Evolutionary conservation across 768 basidiomycete species (phyloP), one percentile per base, ranked within the genome.

Genomic region (Strobilomyces echinocephalus): DNA sequence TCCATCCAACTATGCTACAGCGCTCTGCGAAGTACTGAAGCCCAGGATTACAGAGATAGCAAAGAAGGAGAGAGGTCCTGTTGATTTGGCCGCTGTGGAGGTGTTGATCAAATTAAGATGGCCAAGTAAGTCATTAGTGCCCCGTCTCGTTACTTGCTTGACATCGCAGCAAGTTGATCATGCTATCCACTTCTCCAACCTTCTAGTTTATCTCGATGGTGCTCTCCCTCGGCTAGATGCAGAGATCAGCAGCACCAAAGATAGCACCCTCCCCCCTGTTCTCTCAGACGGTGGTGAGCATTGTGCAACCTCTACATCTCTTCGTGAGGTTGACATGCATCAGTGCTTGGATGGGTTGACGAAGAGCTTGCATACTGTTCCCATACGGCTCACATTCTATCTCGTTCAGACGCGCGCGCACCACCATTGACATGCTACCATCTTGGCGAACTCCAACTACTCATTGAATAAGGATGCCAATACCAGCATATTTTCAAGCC

Each of bases 371-470:
- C 58, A 57, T 15, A 14, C 46, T 6, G 63, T 72, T 2, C 59
- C 57, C 8, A 69, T 73, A 14, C 69, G 67, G 16, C 60, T 76
- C 42, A 59, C 68, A 16, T 62, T 78, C 35, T 76, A 76, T 56
- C 69, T 11, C 55, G 55, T n/a, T 15, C 55, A 2, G 52, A 26
- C n/a, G 49, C 40, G 6, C 52, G 55, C 8, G 9, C 52, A 4
- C 54, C 48, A 1, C 43, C 44, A 0, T 54, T 45, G 18, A 31
- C 44, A 70, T 26, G 60, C 59, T 11, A 69, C 59, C 26, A 50
- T 66, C 3, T 48, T 72, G 20, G 50, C 57, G 16, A 20, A 44
- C 12, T 16, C 26, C 4, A 38, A 50, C 15, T 34, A 54, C 46
- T 40, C 38, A 31, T 42, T 28, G 18, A 46, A 31, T 16, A 39